Evolutionary conservation across 176 grass and related monocot species (phyloP).

Genomic region (Bolboschoenus planiculmis): DNA sequence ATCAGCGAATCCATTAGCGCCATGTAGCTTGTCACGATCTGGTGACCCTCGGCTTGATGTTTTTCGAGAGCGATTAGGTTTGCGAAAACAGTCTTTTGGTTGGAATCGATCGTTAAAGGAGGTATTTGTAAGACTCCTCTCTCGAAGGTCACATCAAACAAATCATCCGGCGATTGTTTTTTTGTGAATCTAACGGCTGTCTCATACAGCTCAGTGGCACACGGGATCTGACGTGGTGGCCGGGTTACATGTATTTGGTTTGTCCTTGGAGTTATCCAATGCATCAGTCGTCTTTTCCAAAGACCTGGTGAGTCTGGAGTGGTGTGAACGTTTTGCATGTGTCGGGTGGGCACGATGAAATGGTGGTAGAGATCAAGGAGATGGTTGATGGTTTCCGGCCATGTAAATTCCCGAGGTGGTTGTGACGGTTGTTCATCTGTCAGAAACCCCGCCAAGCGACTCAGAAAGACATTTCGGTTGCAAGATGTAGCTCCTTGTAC

Average conservation of each 20-base stretch:
- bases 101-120: background rate
- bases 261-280: conserved; percentile 1
- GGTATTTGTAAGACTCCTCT: background rate
- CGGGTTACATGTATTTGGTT: background rate
- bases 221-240: background rate
- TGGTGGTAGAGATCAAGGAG: background rate
- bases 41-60: background rate
- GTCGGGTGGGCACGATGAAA: background rate
- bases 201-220: conserved; percentile 8
- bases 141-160: background rate
- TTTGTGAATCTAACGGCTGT: background rate
- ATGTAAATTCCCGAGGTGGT: background rate
- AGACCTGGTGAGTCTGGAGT: background rate
- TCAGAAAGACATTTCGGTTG: background rate
- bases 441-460: conserved; percentile 9
- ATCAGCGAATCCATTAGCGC: background rate
- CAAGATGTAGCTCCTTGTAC: background rate
- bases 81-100: conserved; percentile 1
- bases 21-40: conserved; percentile 5
- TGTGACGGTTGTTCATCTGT: conserved; percentile 12
- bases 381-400: background rate
- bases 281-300: conserved; percentile 9
- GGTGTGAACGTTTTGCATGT: background rate
- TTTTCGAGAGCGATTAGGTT: background rate
- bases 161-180: background rate